These are phyloP conservation scores for Candida berthetii DNA, from an alignment of 805 yeast species.

Conservation along the genomic window DNA sequence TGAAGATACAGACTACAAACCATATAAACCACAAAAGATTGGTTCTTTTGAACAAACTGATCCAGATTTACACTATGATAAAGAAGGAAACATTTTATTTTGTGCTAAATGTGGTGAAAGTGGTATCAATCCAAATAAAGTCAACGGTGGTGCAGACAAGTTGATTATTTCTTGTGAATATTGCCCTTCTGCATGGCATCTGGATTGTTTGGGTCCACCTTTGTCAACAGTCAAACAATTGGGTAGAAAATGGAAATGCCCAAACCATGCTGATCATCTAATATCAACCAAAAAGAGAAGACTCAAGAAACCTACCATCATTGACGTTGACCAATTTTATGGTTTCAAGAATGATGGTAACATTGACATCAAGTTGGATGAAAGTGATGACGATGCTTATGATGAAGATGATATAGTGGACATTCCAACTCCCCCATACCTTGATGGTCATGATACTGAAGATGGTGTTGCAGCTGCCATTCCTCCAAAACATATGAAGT, in stretches of 20 bases:
- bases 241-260: slow-evolving; percentile 87
- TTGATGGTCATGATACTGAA: slow-evolving; percentile 25
- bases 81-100: slow-evolving; percentile 57
- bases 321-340: slow-evolving; percentile 49
- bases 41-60: slow-evolving; percentile 47
- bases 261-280: slow-evolving; percentile 54
- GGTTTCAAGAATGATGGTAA: slow-evolving; percentile 50
- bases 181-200: slow-evolving; percentile 80
- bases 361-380: slow-evolving; percentile 46
- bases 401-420: slow-evolving; percentile 20
- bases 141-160: slow-evolving; percentile 34
- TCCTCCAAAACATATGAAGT: slow-evolving; percentile 19
- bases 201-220: slow-evolving; percentile 81
- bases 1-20: slow-evolving; percentile 52
- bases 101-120: slow-evolving; percentile 77
- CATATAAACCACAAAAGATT: slow-evolving; percentile 34
- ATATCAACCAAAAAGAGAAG: slow-evolving; percentile 32
- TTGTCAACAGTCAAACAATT: slow-evolving; percentile 63
- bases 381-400: slow-evolving; percentile 21
- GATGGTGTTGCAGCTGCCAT: slow-evolving; percentile 28
- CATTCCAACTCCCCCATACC: slow-evolving; percentile 29
- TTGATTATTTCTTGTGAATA: slow-evolving; percentile 73
- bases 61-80: slow-evolving; percentile 60
- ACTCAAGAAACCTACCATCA: slow-evolving; percentile 41
- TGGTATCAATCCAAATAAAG: slow-evolving; percentile 41